A percentile compares a stretch with the other conserved stretches of the same genome.
phyloP scores from a whole-genome alignment of 441 rosid genomes.

The Populus hybrid region DNA sequence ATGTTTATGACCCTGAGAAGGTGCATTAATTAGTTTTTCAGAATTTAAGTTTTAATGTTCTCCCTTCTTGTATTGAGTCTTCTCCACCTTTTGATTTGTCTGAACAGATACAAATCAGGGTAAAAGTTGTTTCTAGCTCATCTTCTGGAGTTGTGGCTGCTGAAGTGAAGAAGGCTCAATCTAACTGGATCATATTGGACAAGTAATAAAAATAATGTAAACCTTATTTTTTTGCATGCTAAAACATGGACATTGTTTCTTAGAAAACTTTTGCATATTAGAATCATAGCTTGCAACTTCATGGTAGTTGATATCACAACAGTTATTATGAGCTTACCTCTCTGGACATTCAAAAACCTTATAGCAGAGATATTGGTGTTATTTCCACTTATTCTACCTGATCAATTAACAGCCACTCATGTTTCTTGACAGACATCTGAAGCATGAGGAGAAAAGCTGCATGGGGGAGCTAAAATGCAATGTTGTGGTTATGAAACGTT shows the following conservation, averaged over 20 bases:
- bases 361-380: not conserved
- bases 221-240: slow-evolving; percentile 18
- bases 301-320: slow-evolving; percentile 5
- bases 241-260: slow-evolving; percentile 2
- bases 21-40: slow-evolving; percentile 27
- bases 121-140: slow-evolving; percentile 80
- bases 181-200: slow-evolving; percentile 93
- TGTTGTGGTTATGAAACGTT: slow-evolving; percentile 82
- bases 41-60: not conserved
- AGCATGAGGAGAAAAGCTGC: slow-evolving; percentile 69
- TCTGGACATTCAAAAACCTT: not conserved
- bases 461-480: slow-evolving; percentile 89
- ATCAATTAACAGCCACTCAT: slow-evolving; percentile 14
- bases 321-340: not conserved
- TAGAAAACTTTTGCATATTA: not conserved
- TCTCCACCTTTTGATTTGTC: slow-evolving; percentile 22
- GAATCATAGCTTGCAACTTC: not conserved
- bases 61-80: slow-evolving; percentile 16
- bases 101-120: slow-evolving; percentile 70
- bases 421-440: slow-evolving; percentile 61
- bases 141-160: slow-evolving; percentile 81
- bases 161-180: slow-evolving; percentile 71
- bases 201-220: slow-evolving; percentile 50
- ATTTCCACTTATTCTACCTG: slow-evolving; percentile 4
- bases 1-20: slow-evolving; percentile 87